These are phyloP conservation scores for Dalechampia spathulata DNA, from an alignment of 441 rosid genomes.

Conservation along the genomic window DNA sequence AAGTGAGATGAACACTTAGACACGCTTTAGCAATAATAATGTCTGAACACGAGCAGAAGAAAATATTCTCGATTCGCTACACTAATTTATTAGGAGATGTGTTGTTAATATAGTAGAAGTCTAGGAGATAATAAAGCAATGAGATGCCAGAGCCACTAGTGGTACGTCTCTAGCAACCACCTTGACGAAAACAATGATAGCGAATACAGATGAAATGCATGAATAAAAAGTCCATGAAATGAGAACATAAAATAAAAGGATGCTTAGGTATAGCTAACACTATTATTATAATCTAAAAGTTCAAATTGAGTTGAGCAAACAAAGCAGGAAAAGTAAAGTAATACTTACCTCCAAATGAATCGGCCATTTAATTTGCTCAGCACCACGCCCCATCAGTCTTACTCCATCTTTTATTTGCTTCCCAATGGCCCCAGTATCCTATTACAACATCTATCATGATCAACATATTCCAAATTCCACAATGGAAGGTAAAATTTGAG, in stretches of 20 bases:
- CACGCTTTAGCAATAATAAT: too few species aligned
- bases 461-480: slow-evolving; percentile 3
- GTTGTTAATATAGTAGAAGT: too few species aligned
- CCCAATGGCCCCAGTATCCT: slow-evolving; percentile 82
- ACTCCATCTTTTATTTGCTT: slow-evolving; percentile 94
- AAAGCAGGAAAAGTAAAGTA: neutral
- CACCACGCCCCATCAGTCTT: slow-evolving; percentile 93
- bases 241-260: neutral
- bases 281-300: neutral
- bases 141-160: neutral
- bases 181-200: neutral
- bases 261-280: neutral
- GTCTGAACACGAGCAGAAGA: too few species aligned
- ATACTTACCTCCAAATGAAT: slow-evolving; percentile 79
- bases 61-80: too few species aligned
- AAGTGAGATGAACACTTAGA: too few species aligned
- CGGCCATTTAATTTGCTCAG: slow-evolving; percentile 85
- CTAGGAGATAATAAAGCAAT: too few species aligned
- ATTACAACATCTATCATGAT: slow-evolving; percentile 1
- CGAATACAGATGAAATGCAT: neutral
- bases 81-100: too few species aligned
- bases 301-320: neutral
- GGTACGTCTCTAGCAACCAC: neutral
- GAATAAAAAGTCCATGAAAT: slow-evolving; percentile 5
- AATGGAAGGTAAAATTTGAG: slow-evolving; percentile 5